Percentiles rank a stretch among this genome's conserved stretches.
These are phyloP conservation scores for Cladosporium halotolerans DNA, from an alignment of 2,329 filamentous ascomycete species.

Conservation along the genomic window DNA sequence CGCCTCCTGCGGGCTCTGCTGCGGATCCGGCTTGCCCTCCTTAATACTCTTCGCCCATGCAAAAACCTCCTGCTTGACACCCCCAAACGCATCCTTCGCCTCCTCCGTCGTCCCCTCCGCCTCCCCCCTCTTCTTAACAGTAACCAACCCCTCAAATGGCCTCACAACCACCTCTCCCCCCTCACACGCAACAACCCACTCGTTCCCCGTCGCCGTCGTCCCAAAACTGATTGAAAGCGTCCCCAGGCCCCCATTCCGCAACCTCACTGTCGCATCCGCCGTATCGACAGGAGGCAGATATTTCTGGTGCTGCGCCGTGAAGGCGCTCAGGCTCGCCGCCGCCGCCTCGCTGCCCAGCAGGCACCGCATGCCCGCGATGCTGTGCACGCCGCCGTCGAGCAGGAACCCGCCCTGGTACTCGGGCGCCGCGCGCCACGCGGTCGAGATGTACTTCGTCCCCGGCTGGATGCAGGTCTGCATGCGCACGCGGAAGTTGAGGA, in stretches of 20 bases:
- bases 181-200: slow-evolving; percentile 54
- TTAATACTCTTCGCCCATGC: slow-evolving; percentile 53
- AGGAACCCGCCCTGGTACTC: slow-evolving; percentile 70
- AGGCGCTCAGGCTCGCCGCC: slow-evolving; percentile 44
- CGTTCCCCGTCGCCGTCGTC: slow-evolving; percentile 48
- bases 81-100: slow-evolving; percentile 40
- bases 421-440: slow-evolving; percentile 60
- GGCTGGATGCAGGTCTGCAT: slow-evolving; percentile 40
- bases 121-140: slow-evolving; percentile 25
- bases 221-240: slow-evolving; percentile 54
- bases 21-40: slow-evolving; percentile 43
- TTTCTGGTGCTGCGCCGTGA: slow-evolving; percentile 48
- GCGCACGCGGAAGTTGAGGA: slow-evolving; percentile 49
- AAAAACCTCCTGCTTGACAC: slow-evolving; percentile 55
- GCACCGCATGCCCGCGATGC: slow-evolving; percentile 55
- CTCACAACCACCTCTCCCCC: slow-evolving; percentile 48
- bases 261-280: slow-evolving; percentile 52
- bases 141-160: slow-evolving; percentile 24
- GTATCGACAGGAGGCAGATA: slow-evolving; percentile 63
- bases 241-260: slow-evolving; percentile 50
- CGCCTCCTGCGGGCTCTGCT: slow-evolving; percentile 53
- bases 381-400: slow-evolving; percentile 71
- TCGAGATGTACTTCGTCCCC: slow-evolving; percentile 52
- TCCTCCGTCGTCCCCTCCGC: slow-evolving; percentile 35
- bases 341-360: slow-evolving; percentile 49